phyloP scores from a whole-genome alignment of 306 rosid species.

The Pachyrhizus erosus region DNA sequence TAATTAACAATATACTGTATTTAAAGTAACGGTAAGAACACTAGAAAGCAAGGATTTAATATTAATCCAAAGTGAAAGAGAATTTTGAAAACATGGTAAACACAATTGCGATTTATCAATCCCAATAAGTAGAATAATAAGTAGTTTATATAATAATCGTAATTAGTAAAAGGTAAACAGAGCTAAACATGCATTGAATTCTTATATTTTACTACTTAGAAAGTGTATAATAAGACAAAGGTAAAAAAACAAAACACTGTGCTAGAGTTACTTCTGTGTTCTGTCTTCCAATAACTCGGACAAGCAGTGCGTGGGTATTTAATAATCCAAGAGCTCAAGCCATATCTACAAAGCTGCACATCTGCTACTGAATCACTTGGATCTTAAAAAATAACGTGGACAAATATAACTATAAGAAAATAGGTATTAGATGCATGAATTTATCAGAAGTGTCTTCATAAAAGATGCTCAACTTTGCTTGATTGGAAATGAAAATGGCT shows the following conservation, averaged over 20 bases:
- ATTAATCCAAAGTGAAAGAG: neutral
- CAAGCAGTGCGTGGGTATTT: conserved; percentile 23
- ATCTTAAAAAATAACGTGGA: conserved; percentile 40
- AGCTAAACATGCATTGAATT: conserved; percentile 14
- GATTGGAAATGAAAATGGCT: neutral
- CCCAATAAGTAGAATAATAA: conserved; percentile 26
- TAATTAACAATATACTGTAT: neutral
- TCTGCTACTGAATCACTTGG: conserved; percentile 50
- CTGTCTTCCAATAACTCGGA: conserved; percentile 44
- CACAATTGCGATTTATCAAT: conserved; percentile 30
- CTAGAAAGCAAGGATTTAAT: neutral
- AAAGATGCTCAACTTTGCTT: conserved; percentile 24
- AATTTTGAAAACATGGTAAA: conserved; percentile 19
- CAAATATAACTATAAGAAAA: neutral
- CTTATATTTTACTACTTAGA: neutral
- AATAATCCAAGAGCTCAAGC: conserved; percentile 30
- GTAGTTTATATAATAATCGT: neutral
- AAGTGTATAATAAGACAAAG: conserved; percentile 16
- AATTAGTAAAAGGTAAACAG: conserved; percentile 3
- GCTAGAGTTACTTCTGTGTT: conserved; percentile 16
- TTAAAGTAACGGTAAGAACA: neutral
- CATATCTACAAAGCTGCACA: conserved; percentile 41
- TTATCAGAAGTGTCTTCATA: conserved; percentile 1
- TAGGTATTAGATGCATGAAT: conserved; percentile 19
- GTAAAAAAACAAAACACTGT: neutral